Base-by-base conservation (phyloP, 2,329 filamentous ascomycete genomes). In the Lasiodiplodia citricola region DNA sequence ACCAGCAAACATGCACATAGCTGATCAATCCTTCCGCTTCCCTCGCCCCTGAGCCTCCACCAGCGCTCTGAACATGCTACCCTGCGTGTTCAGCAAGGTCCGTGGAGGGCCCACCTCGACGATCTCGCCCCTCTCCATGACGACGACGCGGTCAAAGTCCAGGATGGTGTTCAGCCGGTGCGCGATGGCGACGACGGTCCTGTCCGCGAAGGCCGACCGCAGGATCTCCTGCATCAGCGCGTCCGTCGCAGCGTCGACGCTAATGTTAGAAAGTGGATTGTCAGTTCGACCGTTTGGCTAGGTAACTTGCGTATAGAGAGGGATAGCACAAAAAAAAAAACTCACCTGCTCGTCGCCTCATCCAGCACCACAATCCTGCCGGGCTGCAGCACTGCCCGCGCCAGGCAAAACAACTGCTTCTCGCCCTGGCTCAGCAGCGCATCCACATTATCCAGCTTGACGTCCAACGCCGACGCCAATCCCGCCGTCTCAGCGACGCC, bases 401-500 rank as follows among this genome's bases (percentile, higher is more conserved):
- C 88, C 1, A 92, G 82, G 70, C 85, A 88, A 72, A 92, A 89
- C 0, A 91, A 81, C 73, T 91, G 89, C 55, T 84, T 84, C 75
- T 91, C 89, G 0, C 90, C 90, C 25, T 76, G 73, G 11, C 62
- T 65, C 11, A 68, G 69, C 25, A 74, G 55, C 37, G 58, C 67
- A 10, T 71, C 71, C 18, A 71, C 63, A 28, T 70, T 67, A 23
- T 73, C 69, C 18, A 71, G 50, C 35, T 52, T 68, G 11, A 70
- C 21, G 51, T 73, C 71, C 8, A 73, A 67, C 5, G 65, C 69
- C 13, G 69, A 68, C 35, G 25, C 14, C 4, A 2, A 6, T 18
- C 57, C 62, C 47, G 25, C 37, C 11, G 8, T 2, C 10, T 11
- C 18, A 23, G 58, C 58, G 7, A 56, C 57, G 31, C 60, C 64